phyloP scores from a whole-genome alignment of 768 basidiomycete genomes.

The Suillus sp. region DNA sequence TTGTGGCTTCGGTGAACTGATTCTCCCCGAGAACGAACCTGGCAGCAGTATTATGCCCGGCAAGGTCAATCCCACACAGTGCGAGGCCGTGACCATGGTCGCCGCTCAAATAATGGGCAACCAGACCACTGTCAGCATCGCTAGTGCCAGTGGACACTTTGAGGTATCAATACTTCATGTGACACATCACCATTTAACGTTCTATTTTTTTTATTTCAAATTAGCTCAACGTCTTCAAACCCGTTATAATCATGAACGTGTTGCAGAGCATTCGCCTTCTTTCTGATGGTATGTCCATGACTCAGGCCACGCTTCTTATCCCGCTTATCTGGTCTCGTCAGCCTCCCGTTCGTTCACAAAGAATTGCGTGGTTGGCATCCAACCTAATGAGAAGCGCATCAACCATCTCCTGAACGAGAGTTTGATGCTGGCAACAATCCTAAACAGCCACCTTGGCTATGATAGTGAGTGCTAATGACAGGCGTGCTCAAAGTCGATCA shows the following conservation, averaged over 20 bases:
- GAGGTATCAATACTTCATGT: conserved; percentile 56
- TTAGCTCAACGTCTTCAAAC: conserved; percentile 99
- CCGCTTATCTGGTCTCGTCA: conserved; percentile 30
- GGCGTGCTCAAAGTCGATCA: background rate
- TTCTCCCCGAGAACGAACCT: conserved; percentile 96
- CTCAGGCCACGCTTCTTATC: conserved; percentile 6
- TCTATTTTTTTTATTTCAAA: conserved; percentile 7
- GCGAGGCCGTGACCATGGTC: conserved; percentile 98
- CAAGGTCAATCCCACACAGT: conserved; percentile 99
- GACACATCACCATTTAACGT: conserved; percentile 14
- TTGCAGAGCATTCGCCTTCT: conserved; percentile 93
- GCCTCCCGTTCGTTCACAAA: conserved; percentile 92
- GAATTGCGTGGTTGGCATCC: conserved; percentile 95
- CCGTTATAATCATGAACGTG: conserved; percentile 97
- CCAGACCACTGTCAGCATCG: conserved; percentile 89
- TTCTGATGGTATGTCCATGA: conserved; percentile 68
- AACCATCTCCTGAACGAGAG: conserved; percentile 88
- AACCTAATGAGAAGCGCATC: conserved; percentile 96
- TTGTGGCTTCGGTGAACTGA: conserved; percentile 94
- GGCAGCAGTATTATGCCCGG: conserved; percentile 99
- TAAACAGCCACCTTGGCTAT: conserved; percentile 95
- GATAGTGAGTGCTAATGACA: conserved; percentile 68
- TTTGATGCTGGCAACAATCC: conserved; percentile 95
- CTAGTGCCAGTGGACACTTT: conserved; percentile 94
- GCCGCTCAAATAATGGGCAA: conserved; percentile 99